Evolutionary conservation across 176 grass and related monocot genomes (phyloP).

Genomic region (Sorghum bicolor): DNA sequence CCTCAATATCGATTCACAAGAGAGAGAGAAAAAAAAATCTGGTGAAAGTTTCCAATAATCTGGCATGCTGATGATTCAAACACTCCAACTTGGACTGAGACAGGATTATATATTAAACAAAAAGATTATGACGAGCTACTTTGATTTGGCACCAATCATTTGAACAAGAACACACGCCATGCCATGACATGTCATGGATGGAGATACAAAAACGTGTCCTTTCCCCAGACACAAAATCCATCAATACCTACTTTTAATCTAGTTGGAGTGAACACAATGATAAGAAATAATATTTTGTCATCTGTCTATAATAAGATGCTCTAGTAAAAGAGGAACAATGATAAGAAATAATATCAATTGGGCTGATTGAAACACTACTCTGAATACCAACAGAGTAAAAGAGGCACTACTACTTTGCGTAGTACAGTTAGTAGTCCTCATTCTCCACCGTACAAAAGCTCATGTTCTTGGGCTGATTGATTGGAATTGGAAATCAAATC

Average conservation of each 20-base stretch:
- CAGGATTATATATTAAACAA: background rate
- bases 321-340: too few species aligned
- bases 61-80: background rate
- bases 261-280: background rate
- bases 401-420: background rate
- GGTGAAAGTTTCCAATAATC: background rate
- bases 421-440: background rate
- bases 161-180: background rate
- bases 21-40: background rate
- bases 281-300: background rate
- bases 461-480: background rate
- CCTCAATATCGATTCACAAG: background rate
- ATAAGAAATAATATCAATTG: background rate
- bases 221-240: background rate
- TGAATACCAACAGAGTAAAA: background rate
- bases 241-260: background rate
- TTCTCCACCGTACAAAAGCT: background rate
- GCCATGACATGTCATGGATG: background rate
- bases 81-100: background rate
- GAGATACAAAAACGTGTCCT: background rate
- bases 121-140: background rate
- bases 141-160: constrained; percentile 9
- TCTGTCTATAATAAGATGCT: background rate
- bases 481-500: background rate
- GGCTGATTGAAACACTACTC: background rate